Percentiles rank a stretch among this genome's conserved stretches.
Evolutionary conservation across 139 green algal genomes (phyloP).

Genomic region (Chlorella sp.): DNA sequence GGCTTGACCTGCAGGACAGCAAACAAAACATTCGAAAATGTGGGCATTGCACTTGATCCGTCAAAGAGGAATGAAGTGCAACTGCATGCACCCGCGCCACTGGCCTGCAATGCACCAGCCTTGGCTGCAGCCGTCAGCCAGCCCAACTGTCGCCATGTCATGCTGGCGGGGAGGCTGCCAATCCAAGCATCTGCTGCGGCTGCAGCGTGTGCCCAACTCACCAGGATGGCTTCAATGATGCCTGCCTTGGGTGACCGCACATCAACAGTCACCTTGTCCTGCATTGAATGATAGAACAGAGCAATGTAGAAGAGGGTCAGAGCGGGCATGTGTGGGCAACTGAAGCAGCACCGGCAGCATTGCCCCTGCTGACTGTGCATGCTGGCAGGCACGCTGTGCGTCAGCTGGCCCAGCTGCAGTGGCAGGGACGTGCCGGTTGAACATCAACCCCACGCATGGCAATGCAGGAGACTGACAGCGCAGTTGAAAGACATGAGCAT

Average conservation of each 20-base stretch:
- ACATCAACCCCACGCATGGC: no score
- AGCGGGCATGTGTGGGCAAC: not conserved
- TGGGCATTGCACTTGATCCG: not conserved
- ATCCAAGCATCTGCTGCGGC: not conserved
- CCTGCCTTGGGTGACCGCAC: conserved; percentile 52
- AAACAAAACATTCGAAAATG: not conserved
- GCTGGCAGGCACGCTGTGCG: not conserved
- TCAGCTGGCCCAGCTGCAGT: not conserved
- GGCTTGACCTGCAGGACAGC: conserved; percentile 35
- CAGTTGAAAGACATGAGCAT: no score
- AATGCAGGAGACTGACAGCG: no score
- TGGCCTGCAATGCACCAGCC: not conserved
- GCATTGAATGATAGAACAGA: not conserved
- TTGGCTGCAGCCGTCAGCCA: not conserved
- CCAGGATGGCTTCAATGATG: conserved; percentile 48
- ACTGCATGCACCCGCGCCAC: no score
- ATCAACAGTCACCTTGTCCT: conserved; percentile 58
- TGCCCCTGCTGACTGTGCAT: no score
- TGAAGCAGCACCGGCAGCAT: not conserved
- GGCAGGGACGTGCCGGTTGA: not conserved
- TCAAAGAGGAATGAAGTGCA: no score
- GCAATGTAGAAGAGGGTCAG: not conserved
- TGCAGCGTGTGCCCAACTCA: conserved; percentile 8
- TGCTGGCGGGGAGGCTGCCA: not conserved
- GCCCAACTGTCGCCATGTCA: not conserved